Percentiles rank a stretch among this genome's conserved stretches.
phyloP scores from a whole-genome alignment of 179 eudicot species.

The Silene coronaria region DNA sequence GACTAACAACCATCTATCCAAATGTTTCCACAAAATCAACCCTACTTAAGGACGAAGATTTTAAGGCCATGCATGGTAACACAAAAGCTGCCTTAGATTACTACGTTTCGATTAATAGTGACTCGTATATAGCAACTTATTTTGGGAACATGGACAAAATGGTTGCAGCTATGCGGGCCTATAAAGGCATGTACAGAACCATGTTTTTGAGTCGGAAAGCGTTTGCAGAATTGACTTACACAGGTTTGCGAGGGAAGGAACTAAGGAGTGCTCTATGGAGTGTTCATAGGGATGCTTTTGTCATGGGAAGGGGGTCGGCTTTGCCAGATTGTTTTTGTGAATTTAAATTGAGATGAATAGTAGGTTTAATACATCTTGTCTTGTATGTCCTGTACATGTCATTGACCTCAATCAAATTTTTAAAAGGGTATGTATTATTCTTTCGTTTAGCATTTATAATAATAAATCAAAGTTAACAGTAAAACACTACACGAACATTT shows the following conservation, averaged over 20 bases:
- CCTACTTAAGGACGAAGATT: conserved; percentile 57
- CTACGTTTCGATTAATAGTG: conserved; percentile 75
- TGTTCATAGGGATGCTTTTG: conserved; percentile 66
- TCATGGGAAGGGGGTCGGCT: conserved; percentile 77
- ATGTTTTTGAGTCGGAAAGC: conserved; percentile 65
- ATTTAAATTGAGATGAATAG: conserved; percentile 40
- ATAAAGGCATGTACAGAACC: conserved; percentile 64
- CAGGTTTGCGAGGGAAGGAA: conserved; percentile 51
- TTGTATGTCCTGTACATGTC: conserved; percentile 2
- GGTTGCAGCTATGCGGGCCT: conserved; percentile 94
- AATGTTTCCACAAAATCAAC: conserved; percentile 66
- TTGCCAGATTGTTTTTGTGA: conserved; percentile 95
- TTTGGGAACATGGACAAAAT: conserved; percentile 99
- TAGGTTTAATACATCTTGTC: background rate
- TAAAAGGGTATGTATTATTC: no score
- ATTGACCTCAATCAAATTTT: background rate
- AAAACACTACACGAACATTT: no score
- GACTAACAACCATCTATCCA: conserved; percentile 60
- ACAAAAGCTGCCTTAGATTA: conserved; percentile 96
- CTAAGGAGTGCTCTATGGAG: conserved; percentile 66
- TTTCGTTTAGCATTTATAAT: no score
- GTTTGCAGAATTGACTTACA: conserved; percentile 53
- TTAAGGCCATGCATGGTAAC: conserved; percentile 85
- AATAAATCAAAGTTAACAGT: no score
- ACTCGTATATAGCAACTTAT: conserved; percentile 78